phyloP scores from a whole-genome alignment of 1,284 basidiomycete species.

The Fomitopsis schrenkii region DNA sequence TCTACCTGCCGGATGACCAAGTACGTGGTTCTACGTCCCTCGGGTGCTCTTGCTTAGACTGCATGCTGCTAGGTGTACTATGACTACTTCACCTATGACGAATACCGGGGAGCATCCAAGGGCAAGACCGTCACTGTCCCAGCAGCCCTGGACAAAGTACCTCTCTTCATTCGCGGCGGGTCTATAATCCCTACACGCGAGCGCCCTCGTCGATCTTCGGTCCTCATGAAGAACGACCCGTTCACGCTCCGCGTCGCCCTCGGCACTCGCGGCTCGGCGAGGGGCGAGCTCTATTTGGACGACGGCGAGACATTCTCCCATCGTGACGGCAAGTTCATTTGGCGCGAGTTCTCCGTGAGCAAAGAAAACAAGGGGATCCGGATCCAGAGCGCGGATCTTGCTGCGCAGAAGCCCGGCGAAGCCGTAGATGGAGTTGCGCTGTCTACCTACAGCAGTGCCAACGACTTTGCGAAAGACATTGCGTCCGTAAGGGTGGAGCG shows the following conservation, averaged over 20 bases:
- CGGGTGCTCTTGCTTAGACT: too few species aligned
- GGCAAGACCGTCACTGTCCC: conserved; percentile 71
- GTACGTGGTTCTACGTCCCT: conserved; percentile 30
- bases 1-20: conserved; percentile 90
- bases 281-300: conserved; percentile 91
- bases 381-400: conserved; percentile 56
- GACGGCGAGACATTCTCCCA: conserved; percentile 89
- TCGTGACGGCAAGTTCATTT: conserved; percentile 77
- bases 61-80: conserved; percentile 73
- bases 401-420: conserved; percentile 34
- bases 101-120: conserved; percentile 62
- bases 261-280: conserved; percentile 59
- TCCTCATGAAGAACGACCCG: conserved; percentile 89
- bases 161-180: conserved; percentile 89
- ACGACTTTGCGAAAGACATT: conserved; percentile 68
- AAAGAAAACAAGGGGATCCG: conserved; percentile 39
- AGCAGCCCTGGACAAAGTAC: conserved; percentile 77
- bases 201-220: conserved; percentile 81
- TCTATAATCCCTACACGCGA: conserved; percentile 87
- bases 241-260: conserved; percentile 90
- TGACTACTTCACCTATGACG: conserved; percentile 78
- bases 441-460: conserved; percentile 46
- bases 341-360: conserved; percentile 70
- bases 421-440: conserved; percentile 52
- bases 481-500: conserved; percentile 74